Conservation (phyloP, 495 filamentous ascomycete genomes). For the Penicillium steckii region DNA sequence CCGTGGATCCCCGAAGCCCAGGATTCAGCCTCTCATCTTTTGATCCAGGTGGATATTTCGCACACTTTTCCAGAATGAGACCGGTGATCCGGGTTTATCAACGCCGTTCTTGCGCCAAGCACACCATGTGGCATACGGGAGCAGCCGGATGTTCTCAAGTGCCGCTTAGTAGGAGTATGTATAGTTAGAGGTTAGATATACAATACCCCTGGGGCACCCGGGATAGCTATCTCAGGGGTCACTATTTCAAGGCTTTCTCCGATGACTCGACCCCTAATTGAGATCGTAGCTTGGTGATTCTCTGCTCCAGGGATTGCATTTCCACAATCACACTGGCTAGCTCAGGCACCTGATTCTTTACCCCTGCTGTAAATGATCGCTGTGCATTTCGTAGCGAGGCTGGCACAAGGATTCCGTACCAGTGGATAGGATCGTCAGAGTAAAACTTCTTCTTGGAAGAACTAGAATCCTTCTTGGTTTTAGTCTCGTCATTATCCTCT, state of each 20-base stretch:
- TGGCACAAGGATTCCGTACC: conserved; percentile 70
- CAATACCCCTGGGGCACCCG: not conserved
- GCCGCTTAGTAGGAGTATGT: not conserved
- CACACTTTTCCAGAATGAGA: not conserved
- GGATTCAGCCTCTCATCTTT: not conserved
- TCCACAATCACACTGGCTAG: conserved; percentile 59
- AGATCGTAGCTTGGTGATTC: conserved; percentile 58
- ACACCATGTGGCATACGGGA: not conserved
- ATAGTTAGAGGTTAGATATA: not conserved
- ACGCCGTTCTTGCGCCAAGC: not conserved
- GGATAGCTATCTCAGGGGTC: too few relatives aligned
- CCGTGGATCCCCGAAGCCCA: not conserved
- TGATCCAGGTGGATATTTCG: not conserved
- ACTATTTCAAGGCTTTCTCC: too few relatives aligned
- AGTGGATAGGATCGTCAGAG: conserved; percentile 58
- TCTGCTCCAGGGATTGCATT: conserved; percentile 64
- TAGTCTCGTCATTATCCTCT: not conserved
- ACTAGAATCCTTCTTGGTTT: too few relatives aligned
- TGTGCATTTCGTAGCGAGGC: conserved; percentile 60
- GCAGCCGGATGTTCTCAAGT: not conserved
- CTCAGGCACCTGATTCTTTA: conserved; percentile 32
- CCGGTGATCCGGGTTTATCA: not conserved
- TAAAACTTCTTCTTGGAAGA: conserved; percentile 21
- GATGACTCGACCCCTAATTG: conserved; percentile 15
- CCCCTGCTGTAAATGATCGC: conserved; percentile 40